phyloP scores from a whole-genome alignment of 2,329 filamentous ascomycete species.

The Colletotrichum karsti region DNA sequence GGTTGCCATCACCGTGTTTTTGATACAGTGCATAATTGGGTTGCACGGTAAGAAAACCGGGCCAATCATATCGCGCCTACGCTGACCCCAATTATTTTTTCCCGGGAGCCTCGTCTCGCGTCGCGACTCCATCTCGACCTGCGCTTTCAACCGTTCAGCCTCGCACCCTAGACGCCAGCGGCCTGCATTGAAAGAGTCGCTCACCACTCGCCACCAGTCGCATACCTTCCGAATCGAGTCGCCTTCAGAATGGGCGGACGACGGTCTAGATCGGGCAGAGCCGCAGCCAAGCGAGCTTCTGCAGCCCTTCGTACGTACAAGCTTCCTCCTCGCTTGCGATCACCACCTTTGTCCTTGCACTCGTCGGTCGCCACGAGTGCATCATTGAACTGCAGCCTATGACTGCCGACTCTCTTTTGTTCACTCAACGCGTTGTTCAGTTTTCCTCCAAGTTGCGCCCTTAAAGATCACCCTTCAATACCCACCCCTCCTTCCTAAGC shows the following conservation, averaged over 20 bases:
- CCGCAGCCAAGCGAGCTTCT: constrained; percentile 61
- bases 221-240: not conserved
- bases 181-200: not conserved
- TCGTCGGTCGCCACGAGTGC: not conserved
- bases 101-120: constrained; percentile 23
- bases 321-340: not conserved
- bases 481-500: not conserved
- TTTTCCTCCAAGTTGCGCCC: no score
- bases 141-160: constrained; percentile 16
- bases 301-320: constrained; percentile 57
- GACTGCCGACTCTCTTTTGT: no score
- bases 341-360: constrained; percentile 38
- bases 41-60: not conserved
- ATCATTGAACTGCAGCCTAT: no score
- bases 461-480: not conserved
- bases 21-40: not conserved
- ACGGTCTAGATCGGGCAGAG: constrained; percentile 55
- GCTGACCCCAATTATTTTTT: constrained; percentile 16
- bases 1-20: no score
- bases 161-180: not conserved
- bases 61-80: not conserved
- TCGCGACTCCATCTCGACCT: constrained; percentile 27
- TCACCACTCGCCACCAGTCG: not conserved
- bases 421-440: no score
- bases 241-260: constrained; percentile 19